These are phyloP conservation scores for Chytridiales sp. DNA, from an alignment of 371 early-diverging fungal species.

Conservation along the genomic window DNA sequence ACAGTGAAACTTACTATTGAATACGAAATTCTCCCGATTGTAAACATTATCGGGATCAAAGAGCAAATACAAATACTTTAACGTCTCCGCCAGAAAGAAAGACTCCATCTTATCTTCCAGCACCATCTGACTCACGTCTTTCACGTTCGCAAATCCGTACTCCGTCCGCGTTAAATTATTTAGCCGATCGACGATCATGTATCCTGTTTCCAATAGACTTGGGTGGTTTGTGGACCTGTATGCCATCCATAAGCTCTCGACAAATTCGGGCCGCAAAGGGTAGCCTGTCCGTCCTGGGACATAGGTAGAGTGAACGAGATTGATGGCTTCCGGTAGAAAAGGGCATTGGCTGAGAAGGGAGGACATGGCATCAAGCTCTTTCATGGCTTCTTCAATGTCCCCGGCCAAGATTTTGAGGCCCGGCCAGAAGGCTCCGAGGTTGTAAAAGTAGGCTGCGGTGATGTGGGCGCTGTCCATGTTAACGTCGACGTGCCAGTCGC, in stretches of 20 bases:
- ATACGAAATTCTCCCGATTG: constrained; percentile 21
- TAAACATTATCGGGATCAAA: constrained; percentile 22
- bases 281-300: constrained; percentile 16
- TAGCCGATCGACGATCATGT: constrained; percentile 81
- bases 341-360: not conserved
- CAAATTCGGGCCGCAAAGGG: constrained; percentile 71
- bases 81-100: constrained; percentile 85
- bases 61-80: constrained; percentile 84
- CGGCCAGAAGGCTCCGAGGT: constrained; percentile 36
- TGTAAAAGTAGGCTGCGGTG: constrained; percentile 8
- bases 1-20: constrained; percentile 18
- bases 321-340: constrained; percentile 28
- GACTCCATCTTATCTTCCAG: constrained; percentile 46
- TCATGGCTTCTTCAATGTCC: constrained; percentile 25
- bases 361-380: constrained; percentile 20
- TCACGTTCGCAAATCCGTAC: constrained; percentile 36
- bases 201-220: constrained; percentile 80
- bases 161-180: constrained; percentile 52
- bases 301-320: not conserved
- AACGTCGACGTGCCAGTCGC: constrained; percentile 31
- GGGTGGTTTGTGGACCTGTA: constrained; percentile 80
- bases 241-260: constrained; percentile 83
- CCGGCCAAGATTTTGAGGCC: constrained; percentile 31
- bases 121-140: constrained; percentile 12
- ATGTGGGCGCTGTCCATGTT: constrained; percentile 14